Evolutionary conservation across 441 rosid species (phyloP).

Genomic region (Erodium moschatum): DNA sequence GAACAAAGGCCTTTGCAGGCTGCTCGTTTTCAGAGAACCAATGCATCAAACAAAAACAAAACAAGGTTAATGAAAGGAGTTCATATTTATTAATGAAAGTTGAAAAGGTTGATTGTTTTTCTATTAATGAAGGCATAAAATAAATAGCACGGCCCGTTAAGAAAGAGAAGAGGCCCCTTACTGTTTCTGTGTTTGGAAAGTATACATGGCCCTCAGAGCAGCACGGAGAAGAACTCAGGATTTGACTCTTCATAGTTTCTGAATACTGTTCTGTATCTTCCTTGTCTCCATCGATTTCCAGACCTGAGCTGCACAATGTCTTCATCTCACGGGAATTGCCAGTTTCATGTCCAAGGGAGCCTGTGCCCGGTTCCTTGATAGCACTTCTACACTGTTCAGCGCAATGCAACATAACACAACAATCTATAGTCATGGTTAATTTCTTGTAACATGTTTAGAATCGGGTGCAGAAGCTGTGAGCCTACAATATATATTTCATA

Average conservation of each 20-base stretch:
- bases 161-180: neutral
- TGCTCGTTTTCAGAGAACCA: constrained; percentile 23
- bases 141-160: neutral
- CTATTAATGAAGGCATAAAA: too few relatives aligned
- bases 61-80: neutral
- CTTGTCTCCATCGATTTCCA: constrained; percentile 16
- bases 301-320: constrained; percentile 15
- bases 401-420: constrained; percentile 16
- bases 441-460: neutral
- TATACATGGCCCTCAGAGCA: constrained; percentile 19
- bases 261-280: constrained; percentile 16
- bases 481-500: neutral
- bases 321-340: constrained; percentile 15
- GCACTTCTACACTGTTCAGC: constrained; percentile 22
- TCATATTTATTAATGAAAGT: neutral
- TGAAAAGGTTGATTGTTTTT: neutral
- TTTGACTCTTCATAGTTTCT: constrained; percentile 22
- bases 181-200: constrained; percentile 18
- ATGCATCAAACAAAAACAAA: constrained; percentile 1
- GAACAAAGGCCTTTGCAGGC: constrained; percentile 24
- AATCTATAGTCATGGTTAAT: constrained; percentile 14
- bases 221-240: constrained; percentile 17
- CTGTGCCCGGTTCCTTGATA: constrained; percentile 14
- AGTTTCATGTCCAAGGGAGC: constrained; percentile 7
- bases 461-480: neutral